Base-by-base conservation (phyloP, 2,329 filamentous ascomycete genomes). In the Pseudopithomyces maydicus region DNA sequence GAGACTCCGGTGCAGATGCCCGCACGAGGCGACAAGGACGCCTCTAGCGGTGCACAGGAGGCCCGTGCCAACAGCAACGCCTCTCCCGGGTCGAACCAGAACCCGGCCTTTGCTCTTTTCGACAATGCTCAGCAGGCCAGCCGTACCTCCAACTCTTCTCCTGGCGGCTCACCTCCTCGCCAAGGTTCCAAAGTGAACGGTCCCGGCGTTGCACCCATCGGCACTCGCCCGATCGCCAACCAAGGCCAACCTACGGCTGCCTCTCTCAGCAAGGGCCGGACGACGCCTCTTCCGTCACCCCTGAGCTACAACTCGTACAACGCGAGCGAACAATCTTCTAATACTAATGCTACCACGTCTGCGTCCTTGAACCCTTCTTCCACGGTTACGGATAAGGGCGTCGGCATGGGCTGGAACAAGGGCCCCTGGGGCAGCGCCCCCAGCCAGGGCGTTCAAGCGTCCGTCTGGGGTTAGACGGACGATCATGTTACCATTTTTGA, bases 211-310 rank as follows among this genome's bases (percentile, higher is more conserved):
- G 94, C 92, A 20, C 94, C 95, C 17, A 98, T 98, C 67, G 95
- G 95, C 62, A 97, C 94, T 56, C 89, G 95, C 43, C 94, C 94
- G 3, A 84, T 85, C 17, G 84, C 83, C 38, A 83, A 82, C 33
- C 78, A 85, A n/a, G 78, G 79, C 39, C 83, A 85, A 58, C 80
- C 81, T 22, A 73, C 81, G 32, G 88, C 88, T 68, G 82, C 85
- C 33, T 81, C 83, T 10, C 75, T 91, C 65, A 90, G 84, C 77
- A 95, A 95, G 78, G 90, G 91, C 57, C 91, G 93, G 0, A 96
- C 91, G 7, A 96, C 93, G 2, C 93, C 94, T 52, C 84, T 97
- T 29, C 88, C 92, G n/a, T 96, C 92, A n/a, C 92, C 93, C 12
- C 82, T 95, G 51, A 89, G 89, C 74, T 75, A 76, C 65, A 71